Evolutionary conservation across 2,329 filamentous ascomycete species (phyloP).

Genomic region (Aspergillus alliaceus): DNA sequence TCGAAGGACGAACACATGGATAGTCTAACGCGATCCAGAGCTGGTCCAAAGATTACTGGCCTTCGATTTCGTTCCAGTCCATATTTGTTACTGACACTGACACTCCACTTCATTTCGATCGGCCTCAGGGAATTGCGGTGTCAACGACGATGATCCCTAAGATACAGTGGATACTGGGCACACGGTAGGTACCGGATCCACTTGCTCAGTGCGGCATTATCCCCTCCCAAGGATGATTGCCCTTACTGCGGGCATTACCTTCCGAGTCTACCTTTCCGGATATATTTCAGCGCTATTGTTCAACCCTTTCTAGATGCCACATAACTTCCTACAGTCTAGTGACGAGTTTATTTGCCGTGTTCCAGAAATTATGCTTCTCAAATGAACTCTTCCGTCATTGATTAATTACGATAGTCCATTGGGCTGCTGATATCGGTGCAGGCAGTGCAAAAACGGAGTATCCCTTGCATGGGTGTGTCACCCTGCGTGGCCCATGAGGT

Average conservation of each 20-base stretch:
- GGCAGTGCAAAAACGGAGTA: conserved; percentile 5
- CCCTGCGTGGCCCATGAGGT: conserved; percentile 17
- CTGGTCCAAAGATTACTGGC: not conserved
- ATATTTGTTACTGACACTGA: not conserved
- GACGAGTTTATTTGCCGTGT: not conserved
- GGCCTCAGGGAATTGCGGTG: not conserved
- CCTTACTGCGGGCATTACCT: not conserved
- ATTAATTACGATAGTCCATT: conserved; percentile 4
- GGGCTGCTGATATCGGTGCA: not conserved
- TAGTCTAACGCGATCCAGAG: not conserved
- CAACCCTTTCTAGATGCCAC: not conserved
- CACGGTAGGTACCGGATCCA: not conserved
- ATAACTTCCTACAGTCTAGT: not conserved
- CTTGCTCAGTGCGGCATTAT: not conserved
- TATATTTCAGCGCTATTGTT: not conserved
- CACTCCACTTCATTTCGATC: not conserved
- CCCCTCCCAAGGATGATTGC: not conserved
- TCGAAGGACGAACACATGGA: not conserved
- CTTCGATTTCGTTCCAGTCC: not conserved
- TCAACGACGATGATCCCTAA: not conserved
- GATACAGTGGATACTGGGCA: not conserved
- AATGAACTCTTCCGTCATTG: not conserved
- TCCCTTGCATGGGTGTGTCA: conserved; percentile 25
- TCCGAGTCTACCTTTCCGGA: not conserved
- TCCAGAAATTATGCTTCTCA: not conserved